Percentiles rank a stretch among this genome's conserved stretches.
Evolutionary conservation across 2,329 filamentous ascomycete species (phyloP).

Genomic region (Amauroascus verrucosus): DNA sequence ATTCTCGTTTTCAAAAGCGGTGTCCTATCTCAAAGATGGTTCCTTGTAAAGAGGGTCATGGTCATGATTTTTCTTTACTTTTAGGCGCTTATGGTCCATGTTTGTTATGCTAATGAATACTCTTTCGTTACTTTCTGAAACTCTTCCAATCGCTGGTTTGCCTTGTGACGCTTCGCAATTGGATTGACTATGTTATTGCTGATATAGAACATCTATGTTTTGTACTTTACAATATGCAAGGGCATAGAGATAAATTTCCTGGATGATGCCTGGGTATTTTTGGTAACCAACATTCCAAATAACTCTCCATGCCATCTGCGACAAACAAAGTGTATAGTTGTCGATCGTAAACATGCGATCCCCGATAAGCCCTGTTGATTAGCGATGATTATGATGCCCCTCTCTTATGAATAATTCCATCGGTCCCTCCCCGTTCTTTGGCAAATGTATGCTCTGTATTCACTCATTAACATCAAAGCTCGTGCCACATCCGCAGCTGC

Average conservation of each 20-base stretch:
- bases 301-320: no score
- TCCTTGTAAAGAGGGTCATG: neutral
- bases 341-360: neutral
- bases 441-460: neutral
- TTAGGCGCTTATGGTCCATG: neutral
- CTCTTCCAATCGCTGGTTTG: neutral
- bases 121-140: neutral
- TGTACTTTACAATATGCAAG: neutral
- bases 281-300: no score
- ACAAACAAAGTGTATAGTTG: no score
- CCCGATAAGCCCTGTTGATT: neutral
- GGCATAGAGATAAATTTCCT: neutral
- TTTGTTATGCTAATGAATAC: neutral
- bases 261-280: no score
- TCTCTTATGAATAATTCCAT: neutral
- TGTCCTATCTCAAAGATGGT: neutral
- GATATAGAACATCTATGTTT: neutral
- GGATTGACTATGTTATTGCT: neutral
- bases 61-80: neutral
- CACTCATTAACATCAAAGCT: constrained; percentile 69
- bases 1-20: neutral
- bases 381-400: neutral
- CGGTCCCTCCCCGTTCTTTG: no score
- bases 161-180: neutral
- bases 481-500: constrained; percentile 92